Conservation (phyloP, 352 stramenopile species). For the Phytophthora syringae region DNA sequence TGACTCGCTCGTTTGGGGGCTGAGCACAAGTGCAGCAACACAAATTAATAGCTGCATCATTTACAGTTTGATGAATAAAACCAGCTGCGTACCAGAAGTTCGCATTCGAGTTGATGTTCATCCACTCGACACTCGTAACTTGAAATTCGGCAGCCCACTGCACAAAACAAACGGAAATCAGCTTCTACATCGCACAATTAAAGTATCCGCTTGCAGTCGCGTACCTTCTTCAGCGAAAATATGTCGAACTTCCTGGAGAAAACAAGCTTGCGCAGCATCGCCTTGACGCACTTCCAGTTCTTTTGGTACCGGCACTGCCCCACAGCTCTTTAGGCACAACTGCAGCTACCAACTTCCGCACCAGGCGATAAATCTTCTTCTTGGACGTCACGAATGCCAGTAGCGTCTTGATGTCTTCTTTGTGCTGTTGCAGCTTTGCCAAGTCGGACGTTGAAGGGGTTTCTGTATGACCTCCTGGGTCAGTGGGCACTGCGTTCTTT, state of each 20-base stretch:
- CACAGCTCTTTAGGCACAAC: conserved; percentile 72
- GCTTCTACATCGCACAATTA: not conserved
- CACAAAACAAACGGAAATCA: conserved; percentile 10
- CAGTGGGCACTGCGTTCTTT: not conserved
- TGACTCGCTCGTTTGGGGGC: conserved; percentile 63
- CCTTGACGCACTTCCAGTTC: conserved; percentile 68
- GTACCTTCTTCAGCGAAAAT: conserved; percentile 62
- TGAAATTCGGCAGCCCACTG: conserved; percentile 46
- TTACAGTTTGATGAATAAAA: not conserved
- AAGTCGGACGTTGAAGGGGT: conserved; percentile 14
- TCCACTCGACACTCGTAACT: conserved; percentile 51
- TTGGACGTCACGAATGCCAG: conserved; percentile 53
- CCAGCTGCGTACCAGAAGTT: conserved; percentile 39
- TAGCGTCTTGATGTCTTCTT: conserved; percentile 51
- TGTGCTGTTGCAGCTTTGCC: conserved; percentile 58
- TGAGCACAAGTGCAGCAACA: conserved; percentile 22
- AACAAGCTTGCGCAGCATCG: conserved; percentile 52
- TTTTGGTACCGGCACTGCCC: conserved; percentile 36
- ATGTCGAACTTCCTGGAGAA: conserved; percentile 65
- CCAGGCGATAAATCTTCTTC: conserved; percentile 49
- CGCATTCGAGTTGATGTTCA: conserved; percentile 28
- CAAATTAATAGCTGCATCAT: not conserved
- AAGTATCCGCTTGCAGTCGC: not conserved
- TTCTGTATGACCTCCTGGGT: not conserved
- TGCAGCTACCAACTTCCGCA: conserved; percentile 55